These are phyloP conservation scores for Magnaporthiopsis incrustans DNA, from an alignment of 2,329 filamentous ascomycete genomes.

Conservation along the genomic window DNA sequence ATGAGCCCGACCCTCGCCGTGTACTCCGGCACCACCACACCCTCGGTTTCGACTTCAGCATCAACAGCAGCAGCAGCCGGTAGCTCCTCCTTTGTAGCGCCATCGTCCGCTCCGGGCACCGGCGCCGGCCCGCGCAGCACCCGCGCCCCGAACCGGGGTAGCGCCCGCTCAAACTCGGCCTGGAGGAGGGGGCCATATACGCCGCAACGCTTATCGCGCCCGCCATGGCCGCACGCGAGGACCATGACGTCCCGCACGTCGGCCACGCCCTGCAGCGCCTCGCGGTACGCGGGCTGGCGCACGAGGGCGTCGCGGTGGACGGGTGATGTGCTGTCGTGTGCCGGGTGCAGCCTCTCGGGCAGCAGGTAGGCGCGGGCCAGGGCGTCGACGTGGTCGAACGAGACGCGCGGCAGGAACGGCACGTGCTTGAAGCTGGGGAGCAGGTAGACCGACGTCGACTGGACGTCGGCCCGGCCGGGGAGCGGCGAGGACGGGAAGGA, in stretches of 20 bases:
- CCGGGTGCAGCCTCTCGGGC: conserved; percentile 51
- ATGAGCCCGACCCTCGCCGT: conserved; percentile 60
- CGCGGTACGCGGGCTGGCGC: conserved; percentile 44
- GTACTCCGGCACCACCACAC: not conserved
- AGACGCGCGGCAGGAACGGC: conserved; percentile 57
- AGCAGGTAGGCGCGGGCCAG: conserved; percentile 60
- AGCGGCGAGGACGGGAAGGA: conserved; percentile 56
- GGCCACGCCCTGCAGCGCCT: conserved; percentile 46
- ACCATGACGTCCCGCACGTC: conserved; percentile 64
- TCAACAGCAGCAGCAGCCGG: conserved; percentile 8
- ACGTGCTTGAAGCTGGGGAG: conserved; percentile 80
- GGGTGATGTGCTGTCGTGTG: conserved; percentile 51
- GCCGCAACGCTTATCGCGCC: conserved; percentile 75
- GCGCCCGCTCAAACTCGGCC: conserved; percentile 57
- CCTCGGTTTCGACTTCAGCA: not conserved
- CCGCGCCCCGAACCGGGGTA: conserved; percentile 40
- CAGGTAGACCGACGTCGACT: conserved; percentile 61
- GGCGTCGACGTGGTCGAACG: conserved; percentile 45
- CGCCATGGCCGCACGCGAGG: conserved; percentile 80
- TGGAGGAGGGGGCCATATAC: conserved; percentile 66
- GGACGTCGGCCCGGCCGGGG: conserved; percentile 35
- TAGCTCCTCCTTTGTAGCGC: not conserved
- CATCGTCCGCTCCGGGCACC: conserved; percentile 23
- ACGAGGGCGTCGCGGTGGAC: conserved; percentile 45
- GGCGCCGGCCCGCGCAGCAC: conserved; percentile 39